Conservation (phyloP, 345 rosid species). For the Gossypium thurberi region DNA sequence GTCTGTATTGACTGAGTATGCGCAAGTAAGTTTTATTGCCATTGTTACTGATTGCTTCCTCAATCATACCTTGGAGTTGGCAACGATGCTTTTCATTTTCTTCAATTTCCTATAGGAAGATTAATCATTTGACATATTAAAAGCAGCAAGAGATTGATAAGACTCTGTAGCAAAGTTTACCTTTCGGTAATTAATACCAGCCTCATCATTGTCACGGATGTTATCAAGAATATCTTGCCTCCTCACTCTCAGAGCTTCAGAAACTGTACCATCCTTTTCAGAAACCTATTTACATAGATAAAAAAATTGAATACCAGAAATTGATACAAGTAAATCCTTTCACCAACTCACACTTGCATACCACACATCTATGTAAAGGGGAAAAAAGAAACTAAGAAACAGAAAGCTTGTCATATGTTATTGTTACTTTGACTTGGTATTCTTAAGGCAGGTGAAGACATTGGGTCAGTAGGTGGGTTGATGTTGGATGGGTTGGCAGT, state of each 20-base stretch:
- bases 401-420: background rate
- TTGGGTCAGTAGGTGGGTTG: background rate
- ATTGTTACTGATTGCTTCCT: conserved; percentile 70
- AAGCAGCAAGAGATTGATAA: background rate
- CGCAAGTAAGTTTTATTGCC: conserved; percentile 82
- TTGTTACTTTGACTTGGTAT: background rate
- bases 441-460: background rate
- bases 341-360: background rate
- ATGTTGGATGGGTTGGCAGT: background rate
- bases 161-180: conserved; percentile 28
- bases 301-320: background rate
- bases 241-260: conserved; percentile 60
- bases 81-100: conserved; percentile 76
- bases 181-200: conserved; percentile 70
- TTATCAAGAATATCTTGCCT: conserved; percentile 93
- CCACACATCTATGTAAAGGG: background rate
- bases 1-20: conserved; percentile 82
- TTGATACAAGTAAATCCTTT: conserved; percentile 1
- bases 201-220: conserved; percentile 93
- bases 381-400: background rate
- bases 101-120: conserved; percentile 61
- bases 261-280: conserved; percentile 52
- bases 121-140: background rate
- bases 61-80: conserved; percentile 75
- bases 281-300: conserved; percentile 34